A percentile compares a stretch with the other conserved stretches of the same genome.
phyloP scores from a whole-genome alignment of 2,329 filamentous ascomycete species.

The Neopestalotiopsis clavispora region DNA sequence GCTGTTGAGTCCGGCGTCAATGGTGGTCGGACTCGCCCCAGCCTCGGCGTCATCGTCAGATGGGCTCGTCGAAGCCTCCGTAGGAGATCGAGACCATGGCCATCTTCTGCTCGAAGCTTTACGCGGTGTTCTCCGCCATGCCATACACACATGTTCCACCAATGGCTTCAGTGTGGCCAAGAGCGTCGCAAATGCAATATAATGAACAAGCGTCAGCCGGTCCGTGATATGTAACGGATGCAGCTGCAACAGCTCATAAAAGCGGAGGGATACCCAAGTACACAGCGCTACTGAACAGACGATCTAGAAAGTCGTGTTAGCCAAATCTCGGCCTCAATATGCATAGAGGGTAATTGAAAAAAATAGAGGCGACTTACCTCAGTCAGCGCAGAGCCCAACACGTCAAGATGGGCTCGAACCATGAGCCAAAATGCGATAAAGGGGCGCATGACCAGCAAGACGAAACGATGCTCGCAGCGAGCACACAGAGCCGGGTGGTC shows the following conservation, averaged over 20 bases:
- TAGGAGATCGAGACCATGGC: neutral
- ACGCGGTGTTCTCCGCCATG: neutral
- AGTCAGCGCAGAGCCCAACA: slow-evolving; percentile 28
- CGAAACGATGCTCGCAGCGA: slow-evolving; percentile 31
- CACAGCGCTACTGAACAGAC: neutral
- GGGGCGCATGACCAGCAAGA: slow-evolving; percentile 30
- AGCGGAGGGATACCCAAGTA: slow-evolving; percentile 4
- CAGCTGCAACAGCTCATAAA: neutral
- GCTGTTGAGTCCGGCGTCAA: neutral
- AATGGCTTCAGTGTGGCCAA: slow-evolving; percentile 7
- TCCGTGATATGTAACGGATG: neutral
- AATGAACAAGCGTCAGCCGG: slow-evolving; percentile 1
- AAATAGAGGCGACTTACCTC: slow-evolving; percentile 17
- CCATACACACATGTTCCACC: slow-evolving; percentile 4
- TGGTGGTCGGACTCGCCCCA: neutral
- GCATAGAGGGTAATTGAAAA: no score
- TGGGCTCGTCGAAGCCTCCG: neutral
- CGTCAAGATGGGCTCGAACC: slow-evolving; percentile 29
- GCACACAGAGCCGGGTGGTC: slow-evolving; percentile 26
- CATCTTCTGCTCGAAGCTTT: neutral
- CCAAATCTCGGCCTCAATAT: neutral
- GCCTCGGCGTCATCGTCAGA: neutral
- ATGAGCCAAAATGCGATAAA: slow-evolving; percentile 30
- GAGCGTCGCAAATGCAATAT: slow-evolving; percentile 10
- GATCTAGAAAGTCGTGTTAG: neutral